These are phyloP conservation scores for Rubus parviflorus DNA, from an alignment of 306 rosid genomes.

Conservation along the genomic window DNA sequence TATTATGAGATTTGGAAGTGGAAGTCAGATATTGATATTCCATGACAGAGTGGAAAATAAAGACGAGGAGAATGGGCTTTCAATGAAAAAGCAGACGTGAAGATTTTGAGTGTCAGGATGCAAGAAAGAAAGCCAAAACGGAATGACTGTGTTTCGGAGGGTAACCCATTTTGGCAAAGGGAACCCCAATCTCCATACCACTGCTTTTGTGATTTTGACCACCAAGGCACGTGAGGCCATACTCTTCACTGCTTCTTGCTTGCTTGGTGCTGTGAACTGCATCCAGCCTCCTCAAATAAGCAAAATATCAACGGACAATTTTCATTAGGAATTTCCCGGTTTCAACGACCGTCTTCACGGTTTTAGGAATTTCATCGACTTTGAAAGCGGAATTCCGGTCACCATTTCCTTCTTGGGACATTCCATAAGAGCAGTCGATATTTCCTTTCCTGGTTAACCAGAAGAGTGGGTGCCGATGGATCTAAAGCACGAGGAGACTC, in stretches of 20 bases:
- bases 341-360: not conserved
- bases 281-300: no score
- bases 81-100: not conserved
- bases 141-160: conserved; percentile 22
- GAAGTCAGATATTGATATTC: conserved; percentile 23
- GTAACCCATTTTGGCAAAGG: conserved; percentile 31
- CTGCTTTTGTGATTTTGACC: conserved; percentile 15
- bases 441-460: not conserved
- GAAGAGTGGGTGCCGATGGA: not conserved
- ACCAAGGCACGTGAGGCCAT: conserved; percentile 28
- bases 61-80: not conserved
- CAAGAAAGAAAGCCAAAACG: conserved; percentile 16
- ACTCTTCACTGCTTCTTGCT: not conserved
- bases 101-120: conserved; percentile 8
- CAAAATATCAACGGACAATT: not conserved
- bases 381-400: not conserved
- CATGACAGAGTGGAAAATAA: not conserved
- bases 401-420: not conserved
- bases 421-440: not conserved
- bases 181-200: conserved; percentile 15
- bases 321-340: no score
- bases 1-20: conserved; percentile 21
- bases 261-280: conserved; percentile 30
- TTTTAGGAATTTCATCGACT: not conserved
- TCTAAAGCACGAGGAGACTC: not conserved